phyloP scores from a whole-genome alignment of 2,329 filamentous ascomycete genomes.

The Ascochyta koolunga region DNA sequence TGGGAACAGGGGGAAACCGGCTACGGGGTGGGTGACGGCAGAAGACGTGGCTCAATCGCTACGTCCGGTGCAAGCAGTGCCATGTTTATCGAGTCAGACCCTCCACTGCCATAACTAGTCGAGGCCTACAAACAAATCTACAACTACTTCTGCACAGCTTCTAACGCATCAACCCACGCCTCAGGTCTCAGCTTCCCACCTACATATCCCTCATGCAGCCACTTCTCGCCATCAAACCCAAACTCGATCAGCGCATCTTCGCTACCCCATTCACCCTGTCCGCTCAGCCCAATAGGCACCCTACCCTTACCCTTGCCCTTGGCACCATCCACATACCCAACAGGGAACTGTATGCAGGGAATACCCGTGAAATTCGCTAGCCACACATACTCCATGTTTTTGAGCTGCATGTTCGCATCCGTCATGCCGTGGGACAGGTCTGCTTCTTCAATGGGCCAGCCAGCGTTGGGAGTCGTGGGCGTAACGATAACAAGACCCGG shows the following conservation, averaged over 20 bases:
- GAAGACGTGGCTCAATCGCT: too few relatives aligned
- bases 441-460: conserved; percentile 73
- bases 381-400: conserved; percentile 85
- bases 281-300: conserved; percentile 61
- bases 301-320: conserved; percentile 60
- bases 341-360: conserved; percentile 75
- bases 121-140: too few relatives aligned
- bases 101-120: too few relatives aligned
- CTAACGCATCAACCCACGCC: conserved; percentile 50
- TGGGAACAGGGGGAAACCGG: too few relatives aligned
- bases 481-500: conserved; percentile 80
- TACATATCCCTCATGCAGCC: conserved; percentile 48
- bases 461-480: conserved; percentile 76
- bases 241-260: conserved; percentile 61
- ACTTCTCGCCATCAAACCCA: conserved; percentile 58
- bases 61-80: too few relatives aligned
- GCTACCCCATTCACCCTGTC: conserved; percentile 61
- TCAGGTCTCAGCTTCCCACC: conserved; percentile 46
- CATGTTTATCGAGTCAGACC: too few relatives aligned
- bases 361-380: conserved; percentile 82
- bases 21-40: too few relatives aligned
- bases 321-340: conserved; percentile 69
- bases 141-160: neutral
- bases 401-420: conserved; percentile 74
- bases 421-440: conserved; percentile 69